phyloP scores from a whole-genome alignment of 305 asterid species.

The Fraxinus sp. region DNA sequence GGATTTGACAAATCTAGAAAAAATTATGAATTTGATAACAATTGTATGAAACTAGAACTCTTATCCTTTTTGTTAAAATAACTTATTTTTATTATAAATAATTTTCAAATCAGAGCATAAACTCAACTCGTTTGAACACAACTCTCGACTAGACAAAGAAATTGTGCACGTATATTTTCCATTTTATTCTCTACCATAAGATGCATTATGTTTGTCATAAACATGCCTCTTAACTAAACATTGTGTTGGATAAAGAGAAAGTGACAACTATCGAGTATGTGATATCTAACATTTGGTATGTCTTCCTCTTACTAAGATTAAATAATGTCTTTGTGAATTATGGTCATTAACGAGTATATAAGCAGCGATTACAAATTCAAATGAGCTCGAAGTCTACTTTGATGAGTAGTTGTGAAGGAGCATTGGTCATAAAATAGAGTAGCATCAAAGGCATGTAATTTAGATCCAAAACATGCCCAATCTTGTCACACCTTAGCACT shows the following conservation, averaged over 20 bases:
- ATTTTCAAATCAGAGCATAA: not conserved
- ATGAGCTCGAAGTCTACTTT: not conserved
- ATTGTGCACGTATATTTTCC: conserved; percentile 48
- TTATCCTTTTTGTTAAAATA: too few relatives aligned
- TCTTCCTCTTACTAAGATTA: not conserved
- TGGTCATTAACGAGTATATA: not conserved
- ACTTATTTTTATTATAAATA: not conserved
- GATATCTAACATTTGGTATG: not conserved
- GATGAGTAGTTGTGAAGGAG: not conserved
- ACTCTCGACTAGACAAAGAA: conserved; percentile 24
- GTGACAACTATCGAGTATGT: too few relatives aligned
- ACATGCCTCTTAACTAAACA: not conserved
- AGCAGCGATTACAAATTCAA: not conserved
- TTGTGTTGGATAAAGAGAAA: too few relatives aligned
- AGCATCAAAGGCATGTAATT: not conserved
- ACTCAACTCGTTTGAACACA: not conserved
- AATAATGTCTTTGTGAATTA: not conserved
- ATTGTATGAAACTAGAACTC: not conserved
- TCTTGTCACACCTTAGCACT: not conserved
- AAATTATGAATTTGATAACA: not conserved
- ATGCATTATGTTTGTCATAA: not conserved
- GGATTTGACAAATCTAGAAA: not conserved
- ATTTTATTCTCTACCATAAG: not conserved
- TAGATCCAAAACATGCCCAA: not conserved
- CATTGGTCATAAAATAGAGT: not conserved